Evolutionary conservation across 2,329 filamentous ascomycete genomes (phyloP).

Genomic region (Claviceps paspali): DNA sequence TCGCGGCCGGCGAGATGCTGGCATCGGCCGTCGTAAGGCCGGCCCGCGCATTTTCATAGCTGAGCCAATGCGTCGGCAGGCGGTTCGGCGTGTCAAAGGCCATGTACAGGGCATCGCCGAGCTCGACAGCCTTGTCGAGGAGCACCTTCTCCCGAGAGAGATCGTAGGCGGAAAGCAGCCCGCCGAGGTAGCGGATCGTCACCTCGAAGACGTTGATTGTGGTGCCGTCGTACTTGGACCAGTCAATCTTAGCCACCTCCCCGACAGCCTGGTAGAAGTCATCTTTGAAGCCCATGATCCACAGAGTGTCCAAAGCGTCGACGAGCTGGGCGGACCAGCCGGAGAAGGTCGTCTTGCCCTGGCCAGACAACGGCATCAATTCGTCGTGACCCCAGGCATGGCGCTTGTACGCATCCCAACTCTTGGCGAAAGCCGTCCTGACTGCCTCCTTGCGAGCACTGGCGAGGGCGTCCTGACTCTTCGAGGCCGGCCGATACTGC

Average conservation of each 20-base stretch:
- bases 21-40: slow-evolving; percentile 22
- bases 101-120: slow-evolving; percentile 37
- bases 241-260: slow-evolving; percentile 37
- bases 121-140: slow-evolving; percentile 34
- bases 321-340: slow-evolving; percentile 45
- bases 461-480: slow-evolving; percentile 21
- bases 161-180: slow-evolving; percentile 36
- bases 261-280: slow-evolving; percentile 39
- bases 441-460: slow-evolving; percentile 22
- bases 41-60: slow-evolving; percentile 25
- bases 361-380: slow-evolving; percentile 32
- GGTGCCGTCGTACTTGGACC: slow-evolving; percentile 27
- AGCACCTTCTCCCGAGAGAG: slow-evolving; percentile 30
- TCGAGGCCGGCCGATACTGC: slow-evolving; percentile 21
- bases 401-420: slow-evolving; percentile 36
- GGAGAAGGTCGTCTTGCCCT: slow-evolving; percentile 31
- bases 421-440: slow-evolving; percentile 25
- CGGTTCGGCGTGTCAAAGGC: slow-evolving; percentile 40
- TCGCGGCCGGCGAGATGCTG: slow-evolving; percentile 27
- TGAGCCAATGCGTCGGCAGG: slow-evolving; percentile 30
- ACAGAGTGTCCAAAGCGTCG: slow-evolving; percentile 42
- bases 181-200: slow-evolving; percentile 40
- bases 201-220: slow-evolving; percentile 47
- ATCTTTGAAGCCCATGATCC: slow-evolving; percentile 41
- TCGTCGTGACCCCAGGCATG: slow-evolving; percentile 44